phyloP scores from a whole-genome alignment of 768 basidiomycete species.

The Obba rivulosa region DNA sequence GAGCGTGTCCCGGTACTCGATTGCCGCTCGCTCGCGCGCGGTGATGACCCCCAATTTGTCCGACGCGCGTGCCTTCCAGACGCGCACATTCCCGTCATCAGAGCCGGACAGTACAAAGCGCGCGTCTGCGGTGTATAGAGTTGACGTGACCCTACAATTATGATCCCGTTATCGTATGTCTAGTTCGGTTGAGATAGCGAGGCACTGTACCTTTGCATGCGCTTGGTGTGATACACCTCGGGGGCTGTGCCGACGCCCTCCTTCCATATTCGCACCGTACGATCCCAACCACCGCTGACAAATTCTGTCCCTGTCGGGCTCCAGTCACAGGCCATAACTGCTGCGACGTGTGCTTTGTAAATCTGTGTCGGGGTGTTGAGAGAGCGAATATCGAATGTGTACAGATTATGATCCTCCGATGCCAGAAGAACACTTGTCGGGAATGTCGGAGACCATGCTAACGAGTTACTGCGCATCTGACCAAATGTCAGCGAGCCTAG shows the following conservation, averaged over 20 bases:
- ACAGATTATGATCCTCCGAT: conserved; percentile 98
- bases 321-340: conserved; percentile 98
- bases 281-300: conserved; percentile 95
- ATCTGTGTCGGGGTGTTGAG: conserved; percentile 81
- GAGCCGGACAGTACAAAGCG: conserved; percentile 89
- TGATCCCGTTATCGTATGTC: not conserved
- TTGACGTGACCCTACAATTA: conserved; percentile 70
- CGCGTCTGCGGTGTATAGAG: conserved; percentile 84
- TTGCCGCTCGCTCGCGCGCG: conserved; percentile 82
- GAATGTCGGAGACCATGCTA: conserved; percentile 95
- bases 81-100: conserved; percentile 90
- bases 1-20: conserved; percentile 88
- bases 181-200: not conserved
- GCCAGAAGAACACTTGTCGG: conserved; percentile 89
- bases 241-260: conserved; percentile 74
- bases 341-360: conserved; percentile 95
- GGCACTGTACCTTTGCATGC: conserved; percentile 83
- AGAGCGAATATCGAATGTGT: conserved; percentile 93
- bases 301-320: conserved; percentile 93
- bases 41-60: conserved; percentile 91
- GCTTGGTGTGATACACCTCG: conserved; percentile 96
- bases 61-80: conserved; percentile 93
- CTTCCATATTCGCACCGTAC: conserved; percentile 91
- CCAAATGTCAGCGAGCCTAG: conserved; percentile 1
- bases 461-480: conserved; percentile 82